Evolutionary conservation across 2,329 filamentous ascomycete genomes (phyloP), one percentile per base, ranked within the genome.

Genomic region (Venturia oleaginea): DNA sequence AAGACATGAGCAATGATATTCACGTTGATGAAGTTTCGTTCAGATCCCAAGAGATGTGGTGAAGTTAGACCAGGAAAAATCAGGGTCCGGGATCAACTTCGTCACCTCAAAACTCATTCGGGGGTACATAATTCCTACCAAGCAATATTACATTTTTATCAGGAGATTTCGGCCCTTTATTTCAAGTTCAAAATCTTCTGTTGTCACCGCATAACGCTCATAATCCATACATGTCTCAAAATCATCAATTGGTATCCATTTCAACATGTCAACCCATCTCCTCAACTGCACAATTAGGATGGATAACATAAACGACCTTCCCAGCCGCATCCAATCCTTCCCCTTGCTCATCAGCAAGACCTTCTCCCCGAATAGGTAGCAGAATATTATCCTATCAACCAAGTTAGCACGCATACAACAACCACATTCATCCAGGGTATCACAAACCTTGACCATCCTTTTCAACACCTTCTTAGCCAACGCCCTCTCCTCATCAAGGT

Each of bases 241-340:
- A 46, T 22, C 19, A 46, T n/a, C 34, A 37, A 37, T 37, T 37
- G 15, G 24, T n/a, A 46, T 2, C 24, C 43, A 10, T 48, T 15
- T 17, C 22, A 51, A 15, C 22, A 1, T 19, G n/a, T 34, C 27
- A 62, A n/a, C 63, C 63, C 67, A 74, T 69, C 63, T 81, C 80
- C 68, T 96, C 92, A 11, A 95, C 82, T 0, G 90, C 90, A 73
- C 91, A 96, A 77, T 97, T 97, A 65, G 94, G 94, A 78, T 99
- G 94, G 69, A 99, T 74, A 32, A 97, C 89, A 73, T 97, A 99
- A 62, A 94, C 83, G 4, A 89, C 80, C 71, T 80, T 81, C n/a
- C 38, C 63, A 32, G n/a, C 59, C n/a, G 15, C 13, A 27, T 72
- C 75, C 79, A 81, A 42, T 78, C 74, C 66, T 83, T 83, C 68